phyloP scores from a whole-genome alignment of 768 basidiomycete species.

The Russula compacta region DNA sequence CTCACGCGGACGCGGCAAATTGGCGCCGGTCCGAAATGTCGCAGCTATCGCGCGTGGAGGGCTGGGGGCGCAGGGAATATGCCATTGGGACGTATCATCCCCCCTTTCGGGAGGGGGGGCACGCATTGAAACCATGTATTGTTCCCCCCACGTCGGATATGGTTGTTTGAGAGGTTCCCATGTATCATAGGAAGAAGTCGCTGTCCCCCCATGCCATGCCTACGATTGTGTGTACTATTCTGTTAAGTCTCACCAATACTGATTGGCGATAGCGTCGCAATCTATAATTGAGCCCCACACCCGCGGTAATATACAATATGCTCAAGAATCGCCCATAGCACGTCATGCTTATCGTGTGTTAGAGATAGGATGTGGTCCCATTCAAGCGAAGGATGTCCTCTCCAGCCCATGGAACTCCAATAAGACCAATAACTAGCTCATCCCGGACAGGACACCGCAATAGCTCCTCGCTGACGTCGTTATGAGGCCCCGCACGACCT shows the following conservation, averaged over 20 bases:
- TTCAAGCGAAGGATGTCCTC: neutral
- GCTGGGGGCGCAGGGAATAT: conserved; percentile 11
- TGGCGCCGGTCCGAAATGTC: conserved; percentile 4
- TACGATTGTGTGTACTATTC: neutral
- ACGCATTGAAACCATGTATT: neutral
- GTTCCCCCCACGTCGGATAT: neutral
- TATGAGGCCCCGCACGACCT: neutral
- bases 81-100: conserved; percentile 14
- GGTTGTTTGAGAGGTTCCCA: neutral
- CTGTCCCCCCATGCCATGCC: neutral
- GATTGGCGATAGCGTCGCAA: too few relatives aligned
- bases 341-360: too few relatives aligned
- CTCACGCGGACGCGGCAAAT: neutral
- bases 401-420: conserved; percentile 7
- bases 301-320: too few relatives aligned
- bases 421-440: conserved; percentile 11
- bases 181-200: neutral
- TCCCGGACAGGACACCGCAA: neutral
- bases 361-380: neutral
- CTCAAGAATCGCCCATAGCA: neutral
- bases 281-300: too few relatives aligned
- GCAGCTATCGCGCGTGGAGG: neutral
- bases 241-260: too few relatives aligned
- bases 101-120: conserved; percentile 1
- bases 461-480: neutral